Evolutionary conservation across 202 grass and related monocot species (phyloP).

Genomic region (Saccharum hybrid): DNA sequence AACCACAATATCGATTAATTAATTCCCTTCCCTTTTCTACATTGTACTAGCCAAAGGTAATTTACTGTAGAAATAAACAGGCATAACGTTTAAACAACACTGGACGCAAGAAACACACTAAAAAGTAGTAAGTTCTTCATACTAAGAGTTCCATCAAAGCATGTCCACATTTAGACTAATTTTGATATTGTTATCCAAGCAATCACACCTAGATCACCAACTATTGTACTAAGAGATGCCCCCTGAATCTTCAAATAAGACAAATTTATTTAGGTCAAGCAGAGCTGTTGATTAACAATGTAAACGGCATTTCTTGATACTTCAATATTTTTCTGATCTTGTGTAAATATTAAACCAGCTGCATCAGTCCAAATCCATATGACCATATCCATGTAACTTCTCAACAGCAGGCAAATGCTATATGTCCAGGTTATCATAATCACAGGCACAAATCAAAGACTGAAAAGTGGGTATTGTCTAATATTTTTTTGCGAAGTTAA

Average conservation of each 20-base stretch:
- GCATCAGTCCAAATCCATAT: neutral
- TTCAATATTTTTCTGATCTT: neutral
- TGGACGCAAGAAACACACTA: neutral
- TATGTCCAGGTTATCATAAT: neutral
- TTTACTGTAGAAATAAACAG: neutral
- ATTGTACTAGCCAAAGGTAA: neutral
- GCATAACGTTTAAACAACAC: neutral
- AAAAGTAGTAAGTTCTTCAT: conserved; percentile 2
- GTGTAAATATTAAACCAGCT: neutral
- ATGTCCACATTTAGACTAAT: conserved; percentile 21
- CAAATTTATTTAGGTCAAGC: conserved; percentile 8
- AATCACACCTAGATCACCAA: neutral
- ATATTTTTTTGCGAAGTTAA: neutral
- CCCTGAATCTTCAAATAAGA: conserved; percentile 8
- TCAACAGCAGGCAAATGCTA: conserved; percentile 6
- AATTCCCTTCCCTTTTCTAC: conserved; percentile 17
- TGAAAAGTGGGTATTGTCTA: neutral
- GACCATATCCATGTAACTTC: neutral
- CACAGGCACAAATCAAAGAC: neutral
- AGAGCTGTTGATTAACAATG: neutral
- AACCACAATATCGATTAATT: conserved; percentile 32
- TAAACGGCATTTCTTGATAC: neutral
- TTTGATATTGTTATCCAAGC: neutral
- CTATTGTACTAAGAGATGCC: conserved; percentile 3
- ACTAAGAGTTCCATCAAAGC: conserved; percentile 27